Conservation (phyloP, 768 basidiomycete genomes). For the Tricholomella constricta region DNA sequence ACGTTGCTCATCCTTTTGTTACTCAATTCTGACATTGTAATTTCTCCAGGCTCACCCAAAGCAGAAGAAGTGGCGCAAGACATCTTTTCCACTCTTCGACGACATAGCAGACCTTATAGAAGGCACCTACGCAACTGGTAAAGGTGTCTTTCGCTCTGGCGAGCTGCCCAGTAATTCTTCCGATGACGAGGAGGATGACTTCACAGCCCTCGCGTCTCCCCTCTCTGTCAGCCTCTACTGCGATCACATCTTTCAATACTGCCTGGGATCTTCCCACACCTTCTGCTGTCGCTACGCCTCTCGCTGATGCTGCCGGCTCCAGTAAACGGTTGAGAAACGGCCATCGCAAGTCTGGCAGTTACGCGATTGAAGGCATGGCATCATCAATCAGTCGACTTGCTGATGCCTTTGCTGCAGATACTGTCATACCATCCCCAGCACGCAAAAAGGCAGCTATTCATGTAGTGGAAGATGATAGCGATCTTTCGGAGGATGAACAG, state of each 20-base stretch:
- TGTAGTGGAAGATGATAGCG: constrained; percentile 18
- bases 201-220: not conserved
- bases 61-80: constrained; percentile 21
- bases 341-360: constrained; percentile 5
- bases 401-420: constrained; percentile 11
- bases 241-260: too few species aligned
- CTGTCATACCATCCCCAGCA: constrained; percentile 8
- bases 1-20: not conserved
- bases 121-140: constrained; percentile 7
- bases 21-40: not conserved
- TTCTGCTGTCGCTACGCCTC: too few species aligned
- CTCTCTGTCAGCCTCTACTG: too few species aligned
- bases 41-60: constrained; percentile 12
- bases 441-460: constrained; percentile 14
- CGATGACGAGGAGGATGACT: not conserved
- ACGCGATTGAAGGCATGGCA: constrained; percentile 15
- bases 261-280: too few species aligned
- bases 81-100: constrained; percentile 18
- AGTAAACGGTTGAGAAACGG: not conserved
- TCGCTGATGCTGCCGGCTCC: too few species aligned
- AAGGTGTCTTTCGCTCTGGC: not conserved
- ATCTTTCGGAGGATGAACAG: constrained; percentile 23
- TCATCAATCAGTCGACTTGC: constrained; percentile 20
- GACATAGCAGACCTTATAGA: constrained; percentile 7
- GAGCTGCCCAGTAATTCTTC: not conserved